A percentile compares a stretch with the other conserved stretches of the same genome.
Conservation (phyloP, 2,329 filamentous ascomycete genomes). For the Sclerotiophoma versabilis region DNA sequence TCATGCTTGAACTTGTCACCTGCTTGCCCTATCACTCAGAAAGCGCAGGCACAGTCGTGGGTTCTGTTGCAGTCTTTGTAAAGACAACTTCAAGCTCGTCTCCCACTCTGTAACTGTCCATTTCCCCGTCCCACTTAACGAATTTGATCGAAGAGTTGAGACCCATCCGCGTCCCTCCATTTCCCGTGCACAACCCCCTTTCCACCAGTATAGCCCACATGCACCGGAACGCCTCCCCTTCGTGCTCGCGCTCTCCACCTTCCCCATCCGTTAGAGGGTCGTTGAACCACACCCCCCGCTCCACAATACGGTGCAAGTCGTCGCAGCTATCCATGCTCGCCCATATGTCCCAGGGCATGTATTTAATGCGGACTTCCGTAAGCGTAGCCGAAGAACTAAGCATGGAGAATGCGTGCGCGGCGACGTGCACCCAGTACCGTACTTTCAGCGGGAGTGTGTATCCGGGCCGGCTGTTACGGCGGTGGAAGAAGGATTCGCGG, state of each 20-base stretch:
- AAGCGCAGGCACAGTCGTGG: not conserved
- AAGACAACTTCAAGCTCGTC: slow-evolving; percentile 47
- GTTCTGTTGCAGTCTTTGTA: not conserved
- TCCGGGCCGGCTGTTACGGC: slow-evolving; percentile 29
- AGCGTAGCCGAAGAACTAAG: slow-evolving; percentile 23
- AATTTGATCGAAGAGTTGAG: slow-evolving; percentile 23
- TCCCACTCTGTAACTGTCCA: slow-evolving; percentile 39
- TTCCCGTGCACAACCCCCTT: not conserved
- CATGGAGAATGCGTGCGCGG: slow-evolving; percentile 39
- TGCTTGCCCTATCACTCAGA: not conserved
- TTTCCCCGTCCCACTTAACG: slow-evolving; percentile 42
- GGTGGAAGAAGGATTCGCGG: slow-evolving; percentile 30
- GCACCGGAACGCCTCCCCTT: slow-evolving; percentile 44
- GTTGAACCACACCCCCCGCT: slow-evolving; percentile 41
- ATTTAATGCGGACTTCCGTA: slow-evolving; percentile 35
- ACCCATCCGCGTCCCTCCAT: slow-evolving; percentile 10
- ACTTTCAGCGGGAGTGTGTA: slow-evolving; percentile 39
- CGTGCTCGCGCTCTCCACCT: slow-evolving; percentile 28
- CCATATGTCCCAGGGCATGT: slow-evolving; percentile 46
- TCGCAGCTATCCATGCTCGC: slow-evolving; percentile 45
- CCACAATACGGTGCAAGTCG: slow-evolving; percentile 34
- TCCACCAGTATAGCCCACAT: slow-evolving; percentile 33
- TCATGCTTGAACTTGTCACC: not conserved
- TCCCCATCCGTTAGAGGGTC: slow-evolving; percentile 22
- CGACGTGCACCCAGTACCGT: slow-evolving; percentile 45